Percentiles rank a stretch among this genome's conserved stretches.
phyloP scores from a whole-genome alignment of 2,329 filamentous ascomycete species.

The Fusarium odoratissimum region DNA sequence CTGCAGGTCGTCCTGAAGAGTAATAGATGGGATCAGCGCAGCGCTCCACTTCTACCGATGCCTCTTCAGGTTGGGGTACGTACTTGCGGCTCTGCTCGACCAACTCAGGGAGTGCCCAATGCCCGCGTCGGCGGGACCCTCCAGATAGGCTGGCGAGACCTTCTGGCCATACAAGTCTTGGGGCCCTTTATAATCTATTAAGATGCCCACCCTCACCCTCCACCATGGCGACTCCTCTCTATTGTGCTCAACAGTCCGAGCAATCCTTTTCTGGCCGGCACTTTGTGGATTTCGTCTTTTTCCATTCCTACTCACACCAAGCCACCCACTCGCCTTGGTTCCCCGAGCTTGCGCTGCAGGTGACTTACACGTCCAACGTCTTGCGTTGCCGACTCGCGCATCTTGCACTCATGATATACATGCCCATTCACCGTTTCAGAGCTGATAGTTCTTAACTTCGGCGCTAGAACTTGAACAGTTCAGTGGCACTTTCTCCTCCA shows the following conservation, averaged over 20 bases:
- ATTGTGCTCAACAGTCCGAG: neutral
- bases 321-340: neutral
- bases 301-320: neutral
- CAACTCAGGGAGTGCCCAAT: constrained; percentile 16
- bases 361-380: constrained; percentile 24
- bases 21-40: constrained; percentile 23
- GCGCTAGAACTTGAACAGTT: neutral
- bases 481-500: neutral
- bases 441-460: neutral
- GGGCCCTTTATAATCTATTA: constrained; percentile 21
- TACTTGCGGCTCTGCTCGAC: constrained; percentile 27
- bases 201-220: constrained; percentile 30
- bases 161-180: constrained; percentile 10
- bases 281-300: neutral
- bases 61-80: constrained; percentile 15
- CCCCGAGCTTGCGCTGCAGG: constrained; percentile 3
- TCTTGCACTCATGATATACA: neutral
- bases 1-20: constrained; percentile 25
- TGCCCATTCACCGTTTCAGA: neutral
- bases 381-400: constrained; percentile 9
- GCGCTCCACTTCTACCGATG: constrained; percentile 15
- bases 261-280: neutral
- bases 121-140: constrained; percentile 3
- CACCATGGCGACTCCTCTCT: constrained; percentile 7
- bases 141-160: neutral